A percentile compares a stretch with the other conserved stretches of the same genome.
phyloP scores from a whole-genome alignment of 306 rosid species.

The Prunus padus region DNA sequence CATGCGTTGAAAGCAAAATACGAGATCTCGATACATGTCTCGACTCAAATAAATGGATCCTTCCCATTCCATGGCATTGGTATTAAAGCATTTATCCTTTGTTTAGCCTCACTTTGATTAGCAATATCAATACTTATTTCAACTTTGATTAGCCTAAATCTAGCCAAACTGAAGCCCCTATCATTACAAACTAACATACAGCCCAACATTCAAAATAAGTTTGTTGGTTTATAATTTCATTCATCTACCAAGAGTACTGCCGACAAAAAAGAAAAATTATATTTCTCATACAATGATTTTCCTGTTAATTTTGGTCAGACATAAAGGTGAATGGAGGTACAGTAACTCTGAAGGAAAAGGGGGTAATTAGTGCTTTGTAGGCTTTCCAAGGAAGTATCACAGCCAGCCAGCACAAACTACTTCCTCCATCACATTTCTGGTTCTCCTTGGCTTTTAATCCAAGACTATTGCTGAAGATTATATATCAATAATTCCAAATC shows the following conservation, averaged over 20 bases:
- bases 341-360: conserved; percentile 68
- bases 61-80: background rate
- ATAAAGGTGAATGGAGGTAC: conserved; percentile 53
- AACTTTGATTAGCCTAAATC: conserved; percentile 17
- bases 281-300: conserved; percentile 24
- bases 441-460: conserved; percentile 69
- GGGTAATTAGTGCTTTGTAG: conserved; percentile 59
- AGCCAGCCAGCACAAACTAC: conserved; percentile 37
- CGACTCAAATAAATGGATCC: no score
- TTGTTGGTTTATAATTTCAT: background rate
- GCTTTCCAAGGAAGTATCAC: conserved; percentile 56
- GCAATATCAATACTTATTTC: conserved; percentile 2
- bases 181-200: conserved; percentile 10
- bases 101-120: no score
- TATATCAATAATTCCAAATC: conserved; percentile 47
- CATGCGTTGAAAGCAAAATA: background rate
- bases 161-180: conserved; percentile 12
- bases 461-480: conserved; percentile 56
- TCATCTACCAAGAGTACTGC: conserved; percentile 8
- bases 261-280: conserved; percentile 14
- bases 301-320: conserved; percentile 31
- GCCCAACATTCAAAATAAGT: conserved; percentile 15
- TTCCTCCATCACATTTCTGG: conserved; percentile 36
- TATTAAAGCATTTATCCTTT: conserved; percentile 5
- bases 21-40: background rate